Evolutionary conservation across 108 stramenopile species (phyloP), one percentile per base, ranked within the genome.

Genomic region (Cyclotella cryptica): DNA sequence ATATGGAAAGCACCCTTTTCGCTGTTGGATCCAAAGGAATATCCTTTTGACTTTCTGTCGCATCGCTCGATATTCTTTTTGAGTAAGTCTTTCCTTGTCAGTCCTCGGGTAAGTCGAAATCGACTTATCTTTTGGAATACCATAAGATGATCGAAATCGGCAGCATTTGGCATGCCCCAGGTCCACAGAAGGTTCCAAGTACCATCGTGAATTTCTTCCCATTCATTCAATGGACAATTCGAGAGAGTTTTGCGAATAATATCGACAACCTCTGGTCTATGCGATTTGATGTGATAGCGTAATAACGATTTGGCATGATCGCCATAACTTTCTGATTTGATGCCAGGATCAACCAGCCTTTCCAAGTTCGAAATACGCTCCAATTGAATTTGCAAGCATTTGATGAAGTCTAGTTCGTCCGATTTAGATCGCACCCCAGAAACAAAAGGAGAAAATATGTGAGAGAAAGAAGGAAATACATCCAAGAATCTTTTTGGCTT

Each of bases 1-100:
- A 96, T 83, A 46, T 86, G 66, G 46, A 71, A 79, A 12, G 51
- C 39, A 51, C 79, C 72, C 12, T 71, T 77, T 29, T 51, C 26
- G 39, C 51, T 29, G 10, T 19, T 59, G 8, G 10, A 64, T 35
- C 22, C 44, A 66, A 14, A 26, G 78, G 58, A 53, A 42, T 51
- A 14, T 40, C 8, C 18, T 47, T 14, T 61, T 59, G 24, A 27
- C 29, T 40, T 69, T 46, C 61, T 40, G 42, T 11, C 21, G 73
- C 44, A 91, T 51, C 92, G 66, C 41, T 89, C 68, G 14, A 96
- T 71, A 57, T 93, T 90, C 62, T 88, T 88, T 67, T 89, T 90
- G 53, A 96, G 86, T 17, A 91, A 77, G 51, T 84, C 86, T 65
- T 87, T 87, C 42, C 84, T 81, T n/a, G 86, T 84, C 24, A 87